phyloP scores from a whole-genome alignment of 192 early-diverging fungal genomes.

The Backusella liffmaniae region DNA sequence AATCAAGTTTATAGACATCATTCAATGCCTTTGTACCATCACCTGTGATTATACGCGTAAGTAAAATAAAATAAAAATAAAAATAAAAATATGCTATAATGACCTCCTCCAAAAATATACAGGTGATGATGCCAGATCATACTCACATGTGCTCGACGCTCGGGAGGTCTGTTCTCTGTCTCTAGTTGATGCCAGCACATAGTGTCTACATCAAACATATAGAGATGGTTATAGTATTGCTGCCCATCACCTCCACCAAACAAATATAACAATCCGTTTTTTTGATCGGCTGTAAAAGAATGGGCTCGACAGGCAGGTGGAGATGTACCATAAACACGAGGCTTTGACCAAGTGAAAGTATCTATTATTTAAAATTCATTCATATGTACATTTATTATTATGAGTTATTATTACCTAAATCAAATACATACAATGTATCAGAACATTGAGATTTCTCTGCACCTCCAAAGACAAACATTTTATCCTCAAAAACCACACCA shows the following conservation, averaged over 20 bases:
- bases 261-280: constrained; percentile 57
- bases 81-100: too few relatives aligned
- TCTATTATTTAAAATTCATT: constrained; percentile 41
- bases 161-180: constrained; percentile 56
- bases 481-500: constrained; percentile 69
- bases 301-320: constrained; percentile 87
- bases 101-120: constrained; percentile 82
- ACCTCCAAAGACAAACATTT: constrained; percentile 84
- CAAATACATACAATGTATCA: constrained; percentile 74
- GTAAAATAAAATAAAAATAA: too few relatives aligned
- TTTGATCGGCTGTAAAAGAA: constrained; percentile 64
- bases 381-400: neutral
- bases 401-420: constrained; percentile 51
- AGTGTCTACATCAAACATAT: constrained; percentile 72
- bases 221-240: constrained; percentile 75
- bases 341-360: constrained; percentile 77
- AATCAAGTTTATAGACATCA: constrained; percentile 67
- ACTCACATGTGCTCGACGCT: constrained; percentile 77
- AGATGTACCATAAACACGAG: constrained; percentile 63
- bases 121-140: constrained; percentile 69
- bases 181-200: constrained; percentile 65
- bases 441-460: constrained; percentile 72
- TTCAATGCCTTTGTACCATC: constrained; percentile 80
- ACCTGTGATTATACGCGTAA: constrained; percentile 22
- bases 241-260: constrained; percentile 92